Conservation (phyloP, 2,329 filamentous ascomycete species). For the Pezicula rhizophila region DNA sequence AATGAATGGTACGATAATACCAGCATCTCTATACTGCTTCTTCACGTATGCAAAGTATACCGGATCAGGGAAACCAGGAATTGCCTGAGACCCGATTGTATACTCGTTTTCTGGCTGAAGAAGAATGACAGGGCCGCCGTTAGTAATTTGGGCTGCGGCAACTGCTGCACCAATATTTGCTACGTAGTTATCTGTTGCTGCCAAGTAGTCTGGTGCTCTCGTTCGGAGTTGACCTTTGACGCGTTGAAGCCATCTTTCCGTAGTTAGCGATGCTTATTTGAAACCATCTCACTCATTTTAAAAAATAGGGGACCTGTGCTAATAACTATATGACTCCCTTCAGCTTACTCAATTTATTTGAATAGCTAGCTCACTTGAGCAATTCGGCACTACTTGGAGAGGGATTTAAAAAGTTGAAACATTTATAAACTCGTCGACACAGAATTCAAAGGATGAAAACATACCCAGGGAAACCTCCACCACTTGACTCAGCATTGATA, state of each 20-base stretch:
- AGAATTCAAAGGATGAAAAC: neutral
- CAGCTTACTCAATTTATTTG: too few relatives aligned
- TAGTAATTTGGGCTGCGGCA: slow-evolving; percentile 72
- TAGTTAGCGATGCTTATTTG: neutral
- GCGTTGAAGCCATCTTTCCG: slow-evolving; percentile 58
- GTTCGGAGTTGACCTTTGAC: slow-evolving; percentile 61
- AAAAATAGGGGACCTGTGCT: too few relatives aligned
- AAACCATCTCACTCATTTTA: too few relatives aligned
- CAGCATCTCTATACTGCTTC: slow-evolving; percentile 59
- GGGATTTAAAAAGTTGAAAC: too few relatives aligned
- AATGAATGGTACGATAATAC: slow-evolving; percentile 69
- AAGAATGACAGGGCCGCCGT: slow-evolving; percentile 73
- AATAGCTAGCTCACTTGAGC: too few relatives aligned
- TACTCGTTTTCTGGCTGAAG: slow-evolving; percentile 83
- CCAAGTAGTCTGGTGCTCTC: slow-evolving; percentile 52
- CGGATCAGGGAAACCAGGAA: slow-evolving; percentile 53
- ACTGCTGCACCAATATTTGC: slow-evolving; percentile 57
- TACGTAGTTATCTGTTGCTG: slow-evolving; percentile 58
- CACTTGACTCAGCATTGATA: slow-evolving; percentile 72
- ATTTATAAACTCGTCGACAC: too few relatives aligned
- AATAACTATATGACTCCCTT: too few relatives aligned
- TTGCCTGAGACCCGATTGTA: slow-evolving; percentile 41
- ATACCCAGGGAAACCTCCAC: slow-evolving; percentile 68
- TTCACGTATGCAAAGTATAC: slow-evolving; percentile 67
- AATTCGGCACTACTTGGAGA: too few relatives aligned